Percentiles rank a stretch among this genome's conserved stretches.
Evolutionary conservation across 1,284 basidiomycete species (phyloP).

Genomic region (Pseudozyma pruni): DNA sequence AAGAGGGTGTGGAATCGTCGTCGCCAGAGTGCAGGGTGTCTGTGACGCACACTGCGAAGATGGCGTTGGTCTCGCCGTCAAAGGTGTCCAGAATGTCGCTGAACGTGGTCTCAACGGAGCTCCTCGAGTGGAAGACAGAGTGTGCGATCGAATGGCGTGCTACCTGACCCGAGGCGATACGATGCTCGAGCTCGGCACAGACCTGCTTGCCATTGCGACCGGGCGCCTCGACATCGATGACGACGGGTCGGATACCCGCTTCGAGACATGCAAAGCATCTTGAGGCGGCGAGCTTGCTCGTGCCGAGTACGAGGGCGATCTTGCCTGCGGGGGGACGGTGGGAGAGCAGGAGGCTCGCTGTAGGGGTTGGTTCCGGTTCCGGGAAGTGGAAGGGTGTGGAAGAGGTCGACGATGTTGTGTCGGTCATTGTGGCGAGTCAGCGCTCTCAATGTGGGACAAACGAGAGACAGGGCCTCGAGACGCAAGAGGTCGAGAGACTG

Average conservation of each 20-base stretch:
- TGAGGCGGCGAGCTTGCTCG: slow-evolving; percentile 79
- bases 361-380: slow-evolving; percentile 27
- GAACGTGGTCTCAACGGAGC: slow-evolving; percentile 11
- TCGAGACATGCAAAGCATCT: slow-evolving; percentile 84
- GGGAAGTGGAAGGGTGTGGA: slow-evolving; percentile 20
- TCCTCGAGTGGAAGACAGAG: slow-evolving; percentile 8
- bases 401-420: neutral
- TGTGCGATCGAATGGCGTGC: slow-evolving; percentile 68
- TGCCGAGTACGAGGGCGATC: slow-evolving; percentile 76
- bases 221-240: slow-evolving; percentile 69
- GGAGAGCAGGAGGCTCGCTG: slow-evolving; percentile 47
- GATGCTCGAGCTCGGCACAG: slow-evolving; percentile 74
- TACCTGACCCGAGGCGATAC: slow-evolving; percentile 71
- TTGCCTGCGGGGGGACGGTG: slow-evolving; percentile 42
- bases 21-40: slow-evolving; percentile 61
- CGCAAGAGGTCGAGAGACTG: no score
- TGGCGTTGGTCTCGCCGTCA: slow-evolving; percentile 18
- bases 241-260: slow-evolving; percentile 79
- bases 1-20: slow-evolving; percentile 6
- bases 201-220: slow-evolving; percentile 51
- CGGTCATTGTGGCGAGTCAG: neutral
- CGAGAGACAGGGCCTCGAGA: no score
- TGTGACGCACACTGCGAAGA: slow-evolving; percentile 65
- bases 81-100: slow-evolving; percentile 19
- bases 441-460: no score